Conservation (phyloP, 2,329 filamentous ascomycete species). For the Cladosporium sp. region DNA sequence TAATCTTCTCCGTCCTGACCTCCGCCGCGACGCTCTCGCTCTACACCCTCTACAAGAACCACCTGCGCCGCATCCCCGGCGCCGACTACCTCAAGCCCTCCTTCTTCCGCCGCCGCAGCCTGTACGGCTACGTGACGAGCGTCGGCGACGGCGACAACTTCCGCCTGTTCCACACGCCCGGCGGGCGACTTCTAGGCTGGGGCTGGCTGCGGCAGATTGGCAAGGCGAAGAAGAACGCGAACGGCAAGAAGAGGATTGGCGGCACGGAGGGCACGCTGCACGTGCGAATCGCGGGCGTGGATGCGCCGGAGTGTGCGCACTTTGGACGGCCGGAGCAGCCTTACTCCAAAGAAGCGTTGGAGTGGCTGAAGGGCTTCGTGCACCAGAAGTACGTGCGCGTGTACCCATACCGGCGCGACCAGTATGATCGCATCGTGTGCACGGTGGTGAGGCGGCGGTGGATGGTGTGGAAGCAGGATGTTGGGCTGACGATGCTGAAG, state of each 20-base stretch:
- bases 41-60: constrained; percentile 64
- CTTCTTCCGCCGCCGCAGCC: constrained; percentile 71
- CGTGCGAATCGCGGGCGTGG: constrained; percentile 84
- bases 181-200: constrained; percentile 85
- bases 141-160: constrained; percentile 98
- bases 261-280: constrained; percentile 62
- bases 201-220: constrained; percentile 47
- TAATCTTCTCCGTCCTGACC: constrained; percentile 47
- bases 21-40: constrained; percentile 57
- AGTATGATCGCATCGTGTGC: constrained; percentile 88
- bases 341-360: constrained; percentile 74
- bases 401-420: constrained; percentile 81
- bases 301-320: constrained; percentile 89
- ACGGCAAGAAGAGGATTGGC: constrained; percentile 41
- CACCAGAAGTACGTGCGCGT: constrained; percentile 72
- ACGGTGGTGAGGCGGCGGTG: constrained; percentile 61
- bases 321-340: constrained; percentile 89
- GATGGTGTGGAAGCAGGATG: constrained; percentile 67
- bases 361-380: constrained; percentile 76
- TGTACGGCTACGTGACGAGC: constrained; percentile 85
- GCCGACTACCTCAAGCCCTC: constrained; percentile 71
- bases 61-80: constrained; percentile 80
- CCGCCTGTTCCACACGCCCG: constrained; percentile 89
- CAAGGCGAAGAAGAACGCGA: constrained; percentile 21
- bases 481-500: constrained; percentile 87